Evolutionary conservation across 495 filamentous ascomycete genomes (phyloP).

Genomic region (Hypoxylon intermedium): DNA sequence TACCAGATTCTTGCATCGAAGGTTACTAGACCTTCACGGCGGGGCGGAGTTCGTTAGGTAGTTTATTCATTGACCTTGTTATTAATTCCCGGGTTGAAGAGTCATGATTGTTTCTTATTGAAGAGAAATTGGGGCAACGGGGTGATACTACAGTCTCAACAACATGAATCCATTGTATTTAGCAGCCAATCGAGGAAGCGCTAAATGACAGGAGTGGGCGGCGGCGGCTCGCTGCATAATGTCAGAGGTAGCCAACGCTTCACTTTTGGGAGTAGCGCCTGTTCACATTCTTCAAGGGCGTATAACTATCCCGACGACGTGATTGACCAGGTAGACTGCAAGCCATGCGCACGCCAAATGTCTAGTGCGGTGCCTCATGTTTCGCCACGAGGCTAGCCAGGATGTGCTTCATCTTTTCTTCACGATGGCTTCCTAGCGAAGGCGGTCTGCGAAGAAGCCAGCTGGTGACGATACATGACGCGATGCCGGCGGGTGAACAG

Average conservation of each 20-base stretch:
- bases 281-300: not conserved
- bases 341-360: conserved; percentile 2
- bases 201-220: conserved; percentile 4
- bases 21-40: conserved; percentile 34
- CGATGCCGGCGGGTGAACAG: not conserved
- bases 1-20: conserved; percentile 42
- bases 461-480: conserved; percentile 14
- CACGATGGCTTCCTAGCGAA: conserved; percentile 12
- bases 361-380: conserved; percentile 22
- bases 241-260: not conserved
- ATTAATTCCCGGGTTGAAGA: too few relatives aligned
- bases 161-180: too few relatives aligned
- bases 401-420: conserved; percentile 9
- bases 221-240: conserved; percentile 1
- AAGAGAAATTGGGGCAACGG: too few relatives aligned
- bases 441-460: conserved; percentile 8
- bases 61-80: conserved; percentile 4
- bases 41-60: conserved; percentile 19
- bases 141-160: too few relatives aligned
- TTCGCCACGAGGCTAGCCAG: conserved; percentile 21
- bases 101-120: too few relatives aligned
- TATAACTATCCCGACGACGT: not conserved
- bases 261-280: not conserved
- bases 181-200: not conserved
- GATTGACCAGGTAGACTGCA: conserved; percentile 9